Evolutionary conservation across 2,329 filamentous ascomycete species (phyloP).

Genomic region (Lasiodiplodia theobromae): DNA sequence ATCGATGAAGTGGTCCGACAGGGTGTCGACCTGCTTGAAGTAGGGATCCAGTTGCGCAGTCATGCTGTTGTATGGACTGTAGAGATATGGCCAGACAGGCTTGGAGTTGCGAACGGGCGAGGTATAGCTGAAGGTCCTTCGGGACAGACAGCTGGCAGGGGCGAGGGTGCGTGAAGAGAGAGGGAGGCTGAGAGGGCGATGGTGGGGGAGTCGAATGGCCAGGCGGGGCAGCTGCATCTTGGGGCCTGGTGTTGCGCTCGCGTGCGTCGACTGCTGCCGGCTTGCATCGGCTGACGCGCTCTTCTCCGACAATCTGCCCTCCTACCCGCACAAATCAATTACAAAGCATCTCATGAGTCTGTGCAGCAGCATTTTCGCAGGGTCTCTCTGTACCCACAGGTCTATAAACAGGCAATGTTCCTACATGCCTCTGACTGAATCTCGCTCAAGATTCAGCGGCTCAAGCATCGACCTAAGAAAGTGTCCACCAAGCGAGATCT

Average conservation of each 20-base stretch:
- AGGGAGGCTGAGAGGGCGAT: slow-evolving; percentile 16
- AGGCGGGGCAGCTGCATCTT: slow-evolving; percentile 30
- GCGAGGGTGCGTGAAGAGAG: neutral
- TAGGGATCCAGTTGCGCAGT: slow-evolving; percentile 88
- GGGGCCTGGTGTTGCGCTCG: slow-evolving; percentile 27
- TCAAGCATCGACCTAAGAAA: neutral
- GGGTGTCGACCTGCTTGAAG: slow-evolving; percentile 88
- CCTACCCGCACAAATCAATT: slow-evolving; percentile 7
- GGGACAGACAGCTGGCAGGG: slow-evolving; percentile 10
- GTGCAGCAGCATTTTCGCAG: too few relatives aligned
- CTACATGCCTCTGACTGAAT: neutral
- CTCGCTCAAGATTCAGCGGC: neutral
- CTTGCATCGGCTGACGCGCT: slow-evolving; percentile 21
- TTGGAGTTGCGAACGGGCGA: slow-evolving; percentile 6
- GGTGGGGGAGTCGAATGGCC: slow-evolving; percentile 24
- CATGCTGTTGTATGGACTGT: slow-evolving; percentile 72
- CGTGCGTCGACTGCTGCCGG: slow-evolving; percentile 10
- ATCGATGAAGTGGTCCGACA: slow-evolving; percentile 84
- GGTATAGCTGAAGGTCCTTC: slow-evolving; percentile 20
- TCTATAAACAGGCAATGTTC: neutral
- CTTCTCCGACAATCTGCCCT: neutral
- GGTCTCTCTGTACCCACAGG: neutral
- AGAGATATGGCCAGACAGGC: slow-evolving; percentile 55
- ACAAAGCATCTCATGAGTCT: slow-evolving; percentile 8
- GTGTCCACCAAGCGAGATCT: neutral